These are phyloP conservation scores for Salix arbutifolia DNA, from an alignment of 345 rosid species.

Conservation along the genomic window DNA sequence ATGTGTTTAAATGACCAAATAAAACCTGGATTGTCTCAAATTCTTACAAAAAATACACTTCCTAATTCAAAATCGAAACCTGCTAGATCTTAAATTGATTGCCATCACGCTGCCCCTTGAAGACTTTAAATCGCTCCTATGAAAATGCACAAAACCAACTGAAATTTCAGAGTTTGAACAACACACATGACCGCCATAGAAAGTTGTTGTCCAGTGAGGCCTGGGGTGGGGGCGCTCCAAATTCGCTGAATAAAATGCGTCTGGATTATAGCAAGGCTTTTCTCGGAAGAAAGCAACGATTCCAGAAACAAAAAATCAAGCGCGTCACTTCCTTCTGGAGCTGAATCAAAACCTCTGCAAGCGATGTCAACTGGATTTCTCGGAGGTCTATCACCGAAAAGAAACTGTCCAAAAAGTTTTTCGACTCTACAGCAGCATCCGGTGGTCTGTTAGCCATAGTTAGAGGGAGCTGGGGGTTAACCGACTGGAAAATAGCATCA, in stretches of 20 bases:
- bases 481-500: neutral
- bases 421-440: constrained; percentile 3
- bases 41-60: too few species aligned
- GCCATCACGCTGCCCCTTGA: too few species aligned
- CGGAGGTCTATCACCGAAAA: constrained; percentile 16
- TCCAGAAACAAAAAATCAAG: constrained; percentile 15
- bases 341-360: constrained; percentile 15
- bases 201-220: constrained; percentile 19
- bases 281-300: neutral
- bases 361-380: constrained; percentile 1
- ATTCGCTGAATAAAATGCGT: neutral
- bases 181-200: constrained; percentile 14
- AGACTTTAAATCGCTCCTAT: neutral
- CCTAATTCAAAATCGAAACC: too few species aligned
- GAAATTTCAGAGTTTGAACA: neutral
- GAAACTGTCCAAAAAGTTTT: neutral
- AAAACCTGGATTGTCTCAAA: too few species aligned
- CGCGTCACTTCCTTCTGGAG: constrained; percentile 4
- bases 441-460: constrained; percentile 6
- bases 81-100: too few species aligned
- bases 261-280: neutral
- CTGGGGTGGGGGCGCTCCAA: constrained; percentile 10
- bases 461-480: neutral
- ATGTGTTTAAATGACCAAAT: too few species aligned
- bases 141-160: neutral